Base-by-base conservation (phyloP, 1,139 yeast genomes). In the Lodderomyces margitis region DNA sequence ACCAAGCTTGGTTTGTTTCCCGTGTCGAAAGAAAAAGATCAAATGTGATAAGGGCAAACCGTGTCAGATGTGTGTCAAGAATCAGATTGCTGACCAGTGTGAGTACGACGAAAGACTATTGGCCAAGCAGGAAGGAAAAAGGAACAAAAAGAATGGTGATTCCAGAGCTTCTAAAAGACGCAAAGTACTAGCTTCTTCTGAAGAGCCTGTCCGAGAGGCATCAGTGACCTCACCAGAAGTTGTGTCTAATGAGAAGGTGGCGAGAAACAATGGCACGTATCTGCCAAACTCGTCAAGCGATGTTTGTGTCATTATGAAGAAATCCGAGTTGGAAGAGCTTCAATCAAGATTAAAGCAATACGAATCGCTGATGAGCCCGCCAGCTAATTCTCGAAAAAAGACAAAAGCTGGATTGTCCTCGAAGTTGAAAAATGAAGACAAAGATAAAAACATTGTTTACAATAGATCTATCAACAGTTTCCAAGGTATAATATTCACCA, bases 41-140 rank as follows among this genome's bases (percentile, higher is more conserved):
- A 68, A 66, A 40, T 71, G 77, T 55, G 73, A 70, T 46, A 58
- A 67, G 38, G 67, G 60, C 3, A 52, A 52, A 31, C 77, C 77
- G 3, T 71, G 77, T 45, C 53, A 64, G 10, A 59, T 66, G n/a
- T 71, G 77, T 48, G 57, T 57, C 34, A 70, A 64, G 46, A 64
- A 64, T 16, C 38, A 43, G 14, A 43, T 44, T 11, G 41, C 36
- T 7, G 28, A 40, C 11, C 25, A 37, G 21, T 51, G 53, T 39
- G 23, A 36, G 30, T 47, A 48, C 36, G 51, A 49, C 33, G 49
- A 46, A 23, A 27, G 48, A 32, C 23, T 39, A 21, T 32, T 12
- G 7, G 11, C 30, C 32, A 16, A 15, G 30, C 15, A 35, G 15
- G 37, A 25, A 16, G 27, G 16, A 9, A 21, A 35, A 24, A 20